Percentiles rank a stretch among this genome's conserved stretches.
These are phyloP conservation scores for Penicillium italicum DNA, from an alignment of 2,329 filamentous ascomycete species.

Conservation along the genomic window DNA sequence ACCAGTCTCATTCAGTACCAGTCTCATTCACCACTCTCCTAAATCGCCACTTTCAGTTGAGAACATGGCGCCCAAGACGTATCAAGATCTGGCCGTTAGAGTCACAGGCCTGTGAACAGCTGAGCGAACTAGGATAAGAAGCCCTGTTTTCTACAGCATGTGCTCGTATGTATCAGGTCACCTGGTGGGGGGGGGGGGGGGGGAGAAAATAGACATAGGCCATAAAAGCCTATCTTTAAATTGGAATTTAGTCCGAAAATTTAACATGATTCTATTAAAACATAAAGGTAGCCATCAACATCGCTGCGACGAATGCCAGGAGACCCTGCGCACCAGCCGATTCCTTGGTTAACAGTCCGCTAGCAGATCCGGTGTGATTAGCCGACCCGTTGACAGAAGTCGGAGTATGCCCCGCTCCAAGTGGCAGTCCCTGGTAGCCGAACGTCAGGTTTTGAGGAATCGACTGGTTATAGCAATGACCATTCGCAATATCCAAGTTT, in stretches of 20 bases:
- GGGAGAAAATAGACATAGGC: too few species aligned
- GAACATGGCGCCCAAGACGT: too few species aligned
- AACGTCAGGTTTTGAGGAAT: constrained; percentile 71
- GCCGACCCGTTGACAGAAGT: constrained; percentile 14
- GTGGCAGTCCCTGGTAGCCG: constrained; percentile 54
- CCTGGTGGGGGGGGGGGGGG: too few species aligned
- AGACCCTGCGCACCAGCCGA: constrained; percentile 1
- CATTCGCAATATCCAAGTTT: constrained; percentile 63
- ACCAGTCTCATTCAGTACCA: too few species aligned
- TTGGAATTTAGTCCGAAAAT: background rate
- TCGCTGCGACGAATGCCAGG: constrained; percentile 3
- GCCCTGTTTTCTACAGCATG: too few species aligned
- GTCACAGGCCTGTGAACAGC: too few species aligned
- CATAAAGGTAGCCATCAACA: constrained; percentile 12
- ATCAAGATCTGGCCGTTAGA: too few species aligned
- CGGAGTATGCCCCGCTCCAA: constrained; percentile 7
- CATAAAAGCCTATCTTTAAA: background rate
- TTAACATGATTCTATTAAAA: constrained; percentile 7
- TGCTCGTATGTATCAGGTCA: too few species aligned
- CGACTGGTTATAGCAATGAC: constrained; percentile 63
- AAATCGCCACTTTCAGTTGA: too few species aligned
- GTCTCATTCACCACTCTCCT: too few species aligned
- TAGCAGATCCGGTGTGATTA: constrained; percentile 18
- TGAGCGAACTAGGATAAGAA: too few species aligned
- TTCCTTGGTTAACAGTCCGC: background rate